Conservation (phyloP, 2,329 filamentous ascomycete species). For the Xylaria sp. region DNA sequence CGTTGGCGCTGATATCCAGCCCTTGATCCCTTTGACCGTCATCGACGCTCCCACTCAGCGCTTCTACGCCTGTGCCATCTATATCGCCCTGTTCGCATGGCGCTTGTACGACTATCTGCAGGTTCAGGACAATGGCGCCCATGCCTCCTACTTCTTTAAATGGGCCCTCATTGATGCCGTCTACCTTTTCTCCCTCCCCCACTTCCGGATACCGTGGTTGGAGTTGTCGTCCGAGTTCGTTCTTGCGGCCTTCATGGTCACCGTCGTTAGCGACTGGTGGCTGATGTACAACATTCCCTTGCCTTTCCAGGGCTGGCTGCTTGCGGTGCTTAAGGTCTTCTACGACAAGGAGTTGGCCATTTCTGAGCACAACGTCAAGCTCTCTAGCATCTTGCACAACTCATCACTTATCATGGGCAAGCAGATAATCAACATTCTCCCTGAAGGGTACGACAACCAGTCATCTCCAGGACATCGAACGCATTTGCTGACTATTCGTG, state of each 20-base stretch:
- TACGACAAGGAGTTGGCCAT: conserved; percentile 95
- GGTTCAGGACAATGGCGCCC: conserved; percentile 82
- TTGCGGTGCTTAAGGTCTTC: conserved; percentile 79
- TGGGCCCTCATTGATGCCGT: conserved; percentile 89
- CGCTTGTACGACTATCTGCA: conserved; percentile 87
- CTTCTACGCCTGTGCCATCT: conserved; percentile 85
- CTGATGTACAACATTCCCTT: conserved; percentile 55
- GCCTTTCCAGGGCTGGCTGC: conserved; percentile 75
- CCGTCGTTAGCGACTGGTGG: conserved; percentile 81
- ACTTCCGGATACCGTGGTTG: conserved; percentile 93
- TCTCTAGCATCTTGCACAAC: conserved; percentile 88
- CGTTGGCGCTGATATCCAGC: conserved; percentile 54
- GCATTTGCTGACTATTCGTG: conserved; percentile 45
- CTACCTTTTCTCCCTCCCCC: conserved; percentile 88
- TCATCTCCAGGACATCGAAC: background rate
- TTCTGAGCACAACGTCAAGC: conserved; percentile 91
- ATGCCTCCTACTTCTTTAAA: conserved; percentile 92
- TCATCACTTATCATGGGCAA: conserved; percentile 93
- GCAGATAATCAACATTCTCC: conserved; percentile 97
- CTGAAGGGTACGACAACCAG: conserved; percentile 75
- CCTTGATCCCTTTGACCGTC: conserved; percentile 82
- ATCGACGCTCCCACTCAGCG: conserved; percentile 93
- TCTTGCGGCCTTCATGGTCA: conserved; percentile 74
- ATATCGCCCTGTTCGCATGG: conserved; percentile 80
- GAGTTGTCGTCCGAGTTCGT: conserved; percentile 85